phyloP scores from a whole-genome alignment of 495 filamentous ascomycete genomes.

The Penicillium turbatum region DNA sequence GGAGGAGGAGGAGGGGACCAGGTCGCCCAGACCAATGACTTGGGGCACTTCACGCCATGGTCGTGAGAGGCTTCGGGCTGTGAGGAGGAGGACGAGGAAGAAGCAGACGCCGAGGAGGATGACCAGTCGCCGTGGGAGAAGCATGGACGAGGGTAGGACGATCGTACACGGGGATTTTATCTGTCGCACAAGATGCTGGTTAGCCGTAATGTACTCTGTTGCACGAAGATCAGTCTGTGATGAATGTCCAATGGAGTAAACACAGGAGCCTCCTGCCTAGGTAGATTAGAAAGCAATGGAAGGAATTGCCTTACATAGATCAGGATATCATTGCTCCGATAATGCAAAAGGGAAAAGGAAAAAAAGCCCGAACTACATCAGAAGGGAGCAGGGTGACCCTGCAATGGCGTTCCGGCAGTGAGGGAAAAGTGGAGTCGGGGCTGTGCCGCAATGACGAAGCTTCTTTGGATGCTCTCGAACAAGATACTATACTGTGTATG shows the following conservation, averaged over 20 bases:
- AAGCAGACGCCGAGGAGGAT: constrained; percentile 39
- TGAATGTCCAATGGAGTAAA: background rate
- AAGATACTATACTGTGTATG: background rate
- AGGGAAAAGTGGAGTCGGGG: background rate
- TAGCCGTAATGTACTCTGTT: background rate
- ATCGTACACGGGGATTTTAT: constrained; percentile 9
- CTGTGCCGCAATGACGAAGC: background rate
- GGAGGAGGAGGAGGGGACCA: constrained; percentile 17
- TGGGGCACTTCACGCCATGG: constrained; percentile 36
- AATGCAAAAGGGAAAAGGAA: background rate
- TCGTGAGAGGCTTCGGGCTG: constrained; percentile 29
- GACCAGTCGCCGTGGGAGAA: constrained; percentile 35
- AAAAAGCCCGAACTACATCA: background rate
- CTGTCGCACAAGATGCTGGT: constrained; percentile 15
- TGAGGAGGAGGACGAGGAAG: constrained; percentile 28
- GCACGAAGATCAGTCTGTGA: background rate
- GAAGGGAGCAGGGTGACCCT: background rate
- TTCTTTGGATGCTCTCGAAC: background rate
- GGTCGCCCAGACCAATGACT: constrained; percentile 36
- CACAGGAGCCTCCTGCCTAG: background rate
- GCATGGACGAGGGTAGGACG: constrained; percentile 26
- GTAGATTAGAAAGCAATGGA: background rate
- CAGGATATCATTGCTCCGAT: background rate
- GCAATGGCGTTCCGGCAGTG: background rate
- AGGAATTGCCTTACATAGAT: background rate